These are phyloP conservation scores for Pichia sp. DNA, from an alignment of 1,139 yeast genomes.

Conservation along the genomic window DNA sequence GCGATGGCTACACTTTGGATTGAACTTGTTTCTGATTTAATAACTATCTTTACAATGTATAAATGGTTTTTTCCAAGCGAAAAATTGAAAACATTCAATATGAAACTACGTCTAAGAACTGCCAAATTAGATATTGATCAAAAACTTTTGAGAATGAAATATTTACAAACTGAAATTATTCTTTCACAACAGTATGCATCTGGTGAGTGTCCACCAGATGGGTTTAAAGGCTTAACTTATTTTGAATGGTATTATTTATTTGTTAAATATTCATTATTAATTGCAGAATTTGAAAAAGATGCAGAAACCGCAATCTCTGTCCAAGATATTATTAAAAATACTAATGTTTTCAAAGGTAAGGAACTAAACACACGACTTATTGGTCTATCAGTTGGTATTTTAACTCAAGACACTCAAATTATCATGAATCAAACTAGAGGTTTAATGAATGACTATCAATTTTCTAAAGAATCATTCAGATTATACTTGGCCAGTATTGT, in stretches of 20 bases:
- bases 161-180: conserved; percentile 58
- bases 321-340: conserved; percentile 66
- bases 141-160: conserved; percentile 59
- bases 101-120: conserved; percentile 59
- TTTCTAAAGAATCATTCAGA: conserved; percentile 62
- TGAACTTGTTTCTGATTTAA: conserved; percentile 73
- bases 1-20: conserved; percentile 77
- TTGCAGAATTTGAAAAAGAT: conserved; percentile 56
- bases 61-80: conserved; percentile 75
- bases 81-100: conserved; percentile 60
- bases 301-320: conserved; percentile 62
- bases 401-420: conserved; percentile 45
- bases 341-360: conserved; percentile 59
- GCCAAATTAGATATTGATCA: conserved; percentile 64
- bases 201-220: conserved; percentile 41
- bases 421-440: conserved; percentile 54
- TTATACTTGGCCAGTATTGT: conserved; percentile 63
- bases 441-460: conserved; percentile 63
- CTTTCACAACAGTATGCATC: conserved; percentile 34
- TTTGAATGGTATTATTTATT: conserved; percentile 82
- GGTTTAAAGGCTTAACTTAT: conserved; percentile 69
- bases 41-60: conserved; percentile 75
- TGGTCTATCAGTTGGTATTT: conserved; percentile 59
- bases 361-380: conserved; percentile 58
- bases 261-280: conserved; percentile 66